Evolutionary conservation across 805 yeast species (phyloP).

Genomic region (Saccharomyces paradoxus): DNA sequence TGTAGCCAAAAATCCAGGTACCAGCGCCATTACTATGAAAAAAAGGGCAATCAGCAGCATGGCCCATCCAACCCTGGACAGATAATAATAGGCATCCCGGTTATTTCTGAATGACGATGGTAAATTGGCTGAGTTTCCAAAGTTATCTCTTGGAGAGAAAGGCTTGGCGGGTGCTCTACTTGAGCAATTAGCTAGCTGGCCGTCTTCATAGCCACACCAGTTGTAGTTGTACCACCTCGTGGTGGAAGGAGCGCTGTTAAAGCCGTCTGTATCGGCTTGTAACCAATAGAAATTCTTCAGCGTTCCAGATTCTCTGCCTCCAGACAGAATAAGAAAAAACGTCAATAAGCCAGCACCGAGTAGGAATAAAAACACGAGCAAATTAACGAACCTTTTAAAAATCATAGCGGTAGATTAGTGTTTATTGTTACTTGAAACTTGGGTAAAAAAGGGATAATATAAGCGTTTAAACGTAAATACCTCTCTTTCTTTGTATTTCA

Average conservation of each 20-base stretch:
- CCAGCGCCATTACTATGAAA: conserved; percentile 43
- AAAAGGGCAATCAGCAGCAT: conserved; percentile 51
- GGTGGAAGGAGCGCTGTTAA: conserved; percentile 34
- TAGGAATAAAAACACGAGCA: conserved; percentile 30
- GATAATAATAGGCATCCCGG: conserved; percentile 50
- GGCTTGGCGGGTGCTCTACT: conserved; percentile 66
- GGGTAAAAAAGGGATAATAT: background rate
- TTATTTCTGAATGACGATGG: conserved; percentile 45
- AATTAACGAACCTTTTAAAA: conserved; percentile 24
- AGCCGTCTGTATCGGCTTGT: conserved; percentile 58
- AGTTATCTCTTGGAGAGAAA: conserved; percentile 73
- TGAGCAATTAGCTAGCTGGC: conserved; percentile 43
- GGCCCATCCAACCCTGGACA: conserved; percentile 62
- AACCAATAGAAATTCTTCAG: conserved; percentile 71
- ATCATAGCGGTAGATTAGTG: conserved; percentile 8
- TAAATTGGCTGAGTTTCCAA: conserved; percentile 43
- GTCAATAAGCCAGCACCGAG: conserved; percentile 45
- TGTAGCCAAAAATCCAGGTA: conserved; percentile 29
- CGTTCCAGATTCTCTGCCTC: conserved; percentile 45
- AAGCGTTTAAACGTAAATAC: background rate
- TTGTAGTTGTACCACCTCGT: conserved; percentile 84
- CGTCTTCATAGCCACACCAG: conserved; percentile 39
- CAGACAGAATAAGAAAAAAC: conserved; percentile 60
- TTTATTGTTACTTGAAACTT: background rate
- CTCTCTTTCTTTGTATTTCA: background rate